A percentile compares a stretch with the other conserved stretches of the same genome.
Evolutionary conservation across 768 basidiomycete genomes (phyloP).

Genomic region (Mycena alexandri): DNA sequence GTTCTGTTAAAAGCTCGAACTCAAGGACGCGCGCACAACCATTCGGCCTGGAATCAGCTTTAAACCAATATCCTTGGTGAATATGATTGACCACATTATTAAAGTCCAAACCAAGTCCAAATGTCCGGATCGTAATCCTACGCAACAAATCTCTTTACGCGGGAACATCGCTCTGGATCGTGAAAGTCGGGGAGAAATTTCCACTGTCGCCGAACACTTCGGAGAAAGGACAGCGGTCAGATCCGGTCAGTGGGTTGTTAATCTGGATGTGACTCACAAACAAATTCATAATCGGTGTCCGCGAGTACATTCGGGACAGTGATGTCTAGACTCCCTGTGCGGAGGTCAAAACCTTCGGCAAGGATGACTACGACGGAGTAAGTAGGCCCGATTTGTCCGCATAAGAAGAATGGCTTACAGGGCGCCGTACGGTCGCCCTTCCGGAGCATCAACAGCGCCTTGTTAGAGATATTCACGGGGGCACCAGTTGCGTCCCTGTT

Average conservation of each 20-base stretch:
- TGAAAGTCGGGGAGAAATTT: constrained; percentile 44
- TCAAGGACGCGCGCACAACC: no score
- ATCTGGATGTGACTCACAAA: constrained; percentile 37
- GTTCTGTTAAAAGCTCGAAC: no score
- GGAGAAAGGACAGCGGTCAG: not conserved
- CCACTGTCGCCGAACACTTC: constrained; percentile 52
- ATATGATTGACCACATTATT: no score
- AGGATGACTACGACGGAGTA: constrained; percentile 38
- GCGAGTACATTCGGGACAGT: constrained; percentile 36
- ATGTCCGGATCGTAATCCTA: no score
- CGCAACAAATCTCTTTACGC: not conserved
- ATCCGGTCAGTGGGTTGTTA: no score
- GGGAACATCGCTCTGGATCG: constrained; percentile 37
- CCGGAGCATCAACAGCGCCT: constrained; percentile 29
- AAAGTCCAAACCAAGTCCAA: no score
- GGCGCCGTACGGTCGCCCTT: constrained; percentile 21
- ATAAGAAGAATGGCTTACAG: constrained; percentile 3
- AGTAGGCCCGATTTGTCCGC: not conserved
- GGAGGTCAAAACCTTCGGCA: constrained; percentile 40
- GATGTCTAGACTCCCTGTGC: constrained; percentile 36
- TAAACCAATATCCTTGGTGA: no score
- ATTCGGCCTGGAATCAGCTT: no score
- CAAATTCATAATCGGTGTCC: constrained; percentile 40
- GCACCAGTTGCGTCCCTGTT: constrained; percentile 41
- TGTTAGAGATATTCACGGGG: constrained; percentile 44